These are phyloP conservation scores for Sporothrix schenckii DNA, from an alignment of 2,329 filamentous ascomycete genomes.

Conservation along the genomic window DNA sequence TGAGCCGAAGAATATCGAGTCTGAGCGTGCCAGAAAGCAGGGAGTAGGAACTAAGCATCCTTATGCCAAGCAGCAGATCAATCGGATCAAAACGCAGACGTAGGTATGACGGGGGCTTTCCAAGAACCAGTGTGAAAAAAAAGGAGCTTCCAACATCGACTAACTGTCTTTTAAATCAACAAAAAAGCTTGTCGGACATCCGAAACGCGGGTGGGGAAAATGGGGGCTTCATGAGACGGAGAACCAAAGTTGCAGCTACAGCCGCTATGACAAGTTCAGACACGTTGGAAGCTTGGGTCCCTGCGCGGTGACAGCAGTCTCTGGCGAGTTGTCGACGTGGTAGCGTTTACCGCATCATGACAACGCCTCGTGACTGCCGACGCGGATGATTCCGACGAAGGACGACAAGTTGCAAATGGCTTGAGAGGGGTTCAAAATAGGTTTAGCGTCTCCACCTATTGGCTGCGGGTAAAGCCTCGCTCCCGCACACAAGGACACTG, in stretches of 20 bases:
- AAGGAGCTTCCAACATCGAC: neutral
- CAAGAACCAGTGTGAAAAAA: neutral
- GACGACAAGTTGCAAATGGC: too few species aligned
- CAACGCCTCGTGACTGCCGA: too few species aligned
- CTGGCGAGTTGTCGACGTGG: neutral
- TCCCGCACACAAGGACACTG: neutral
- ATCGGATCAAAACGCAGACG: neutral
- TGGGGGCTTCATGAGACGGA: neutral
- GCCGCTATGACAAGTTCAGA: conserved; percentile 15
- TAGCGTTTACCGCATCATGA: too few species aligned
- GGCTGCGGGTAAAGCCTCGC: conserved; percentile 15
- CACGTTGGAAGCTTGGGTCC: neutral
- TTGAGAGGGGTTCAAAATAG: neutral
- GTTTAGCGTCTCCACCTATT: neutral
- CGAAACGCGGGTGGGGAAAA: neutral
- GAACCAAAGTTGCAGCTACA: neutral
- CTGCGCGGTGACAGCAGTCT: neutral
- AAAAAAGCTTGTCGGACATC: conserved; percentile 14
- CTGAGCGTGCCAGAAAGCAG: neutral
- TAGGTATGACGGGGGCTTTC: neutral
- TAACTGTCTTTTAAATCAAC: neutral
- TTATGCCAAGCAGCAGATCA: conserved; percentile 1
- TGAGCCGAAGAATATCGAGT: neutral
- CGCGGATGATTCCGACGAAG: too few species aligned
- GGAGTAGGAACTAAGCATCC: neutral